phyloP scores from a whole-genome alignment of 2,329 filamentous ascomycete species.

The Ophiostoma triangulosporum region DNA sequence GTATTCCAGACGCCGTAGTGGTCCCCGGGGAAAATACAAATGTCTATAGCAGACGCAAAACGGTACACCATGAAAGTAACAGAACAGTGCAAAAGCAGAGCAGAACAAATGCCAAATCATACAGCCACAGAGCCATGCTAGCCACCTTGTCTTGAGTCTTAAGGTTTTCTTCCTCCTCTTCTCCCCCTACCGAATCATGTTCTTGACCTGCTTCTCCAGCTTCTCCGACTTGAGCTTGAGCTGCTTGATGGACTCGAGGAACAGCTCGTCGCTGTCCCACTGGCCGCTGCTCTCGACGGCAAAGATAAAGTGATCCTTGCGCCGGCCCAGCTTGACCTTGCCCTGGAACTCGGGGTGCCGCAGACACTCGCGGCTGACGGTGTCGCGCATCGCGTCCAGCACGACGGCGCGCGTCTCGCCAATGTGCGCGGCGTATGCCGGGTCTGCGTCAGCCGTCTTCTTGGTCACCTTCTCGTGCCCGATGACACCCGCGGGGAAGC shows the following conservation, averaged over 20 bases:
- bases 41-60: neutral
- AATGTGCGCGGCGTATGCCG: slow-evolving; percentile 57
- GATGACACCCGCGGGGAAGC: slow-evolving; percentile 85
- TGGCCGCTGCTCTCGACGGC: slow-evolving; percentile 89
- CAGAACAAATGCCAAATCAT: neutral
- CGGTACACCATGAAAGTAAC: neutral
- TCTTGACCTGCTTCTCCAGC: slow-evolving; percentile 56
- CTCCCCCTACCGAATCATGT: slow-evolving; percentile 39
- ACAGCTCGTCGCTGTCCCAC: slow-evolving; percentile 85
- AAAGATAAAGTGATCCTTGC: slow-evolving; percentile 96
- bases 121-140: neutral
- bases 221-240: slow-evolving; percentile 73
- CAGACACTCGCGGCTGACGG: slow-evolving; percentile 83
- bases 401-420: slow-evolving; percentile 85
- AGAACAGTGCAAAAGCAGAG: slow-evolving; percentile 1
- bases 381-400: slow-evolving; percentile 78
- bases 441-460: slow-evolving; percentile 48
- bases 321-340: slow-evolving; percentile 84
- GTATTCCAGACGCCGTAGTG: slow-evolving; percentile 13
- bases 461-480: slow-evolving; percentile 58
- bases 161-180: neutral
- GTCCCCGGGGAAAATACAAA: slow-evolving; percentile 10
- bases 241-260: slow-evolving; percentile 75
- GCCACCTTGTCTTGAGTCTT: too few relatives aligned
- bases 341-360: slow-evolving; percentile 86